Conservation (phyloP, 2,329 filamentous ascomycete species). For the Westerdykella aurantiaca region DNA sequence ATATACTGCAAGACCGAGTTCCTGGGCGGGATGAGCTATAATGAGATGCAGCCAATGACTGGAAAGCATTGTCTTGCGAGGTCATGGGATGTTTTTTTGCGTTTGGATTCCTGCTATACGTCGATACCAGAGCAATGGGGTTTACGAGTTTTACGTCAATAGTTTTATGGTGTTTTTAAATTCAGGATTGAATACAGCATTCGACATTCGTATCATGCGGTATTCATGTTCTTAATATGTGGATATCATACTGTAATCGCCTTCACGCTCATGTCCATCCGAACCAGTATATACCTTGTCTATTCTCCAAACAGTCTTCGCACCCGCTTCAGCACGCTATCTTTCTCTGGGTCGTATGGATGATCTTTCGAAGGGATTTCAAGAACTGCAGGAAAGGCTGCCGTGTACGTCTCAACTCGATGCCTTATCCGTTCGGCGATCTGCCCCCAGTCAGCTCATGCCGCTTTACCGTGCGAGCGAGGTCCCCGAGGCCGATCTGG, state of each 20-base stretch:
- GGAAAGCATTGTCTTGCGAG: no score
- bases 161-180: not conserved
- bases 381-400: slow-evolving; percentile 90
- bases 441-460: slow-evolving; percentile 43
- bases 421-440: slow-evolving; percentile 90
- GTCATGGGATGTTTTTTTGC: not conserved
- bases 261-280: slow-evolving; percentile 1
- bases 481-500: not conserved
- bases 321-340: slow-evolving; percentile 90
- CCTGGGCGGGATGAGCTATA: slow-evolving; percentile 28
- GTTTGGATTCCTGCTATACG: not conserved
- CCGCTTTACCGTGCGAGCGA: not conserved
- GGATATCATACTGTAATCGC: slow-evolving; percentile 7
- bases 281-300: slow-evolving; percentile 5
- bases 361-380: slow-evolving; percentile 99
- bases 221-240: not conserved
- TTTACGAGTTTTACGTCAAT: slow-evolving; percentile 4
- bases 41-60: slow-evolving; percentile 1
- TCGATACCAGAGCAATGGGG: slow-evolving; percentile 1
- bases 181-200: not conserved
- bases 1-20: slow-evolving; percentile 27
- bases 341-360: slow-evolving; percentile 97
- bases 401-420: slow-evolving; percentile 83
- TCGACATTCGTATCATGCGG: not conserved
- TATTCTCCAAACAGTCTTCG: slow-evolving; percentile 68